Conservation (phyloP, 2,329 filamentous ascomycete genomes). For the Claviceps fusiformis region DNA sequence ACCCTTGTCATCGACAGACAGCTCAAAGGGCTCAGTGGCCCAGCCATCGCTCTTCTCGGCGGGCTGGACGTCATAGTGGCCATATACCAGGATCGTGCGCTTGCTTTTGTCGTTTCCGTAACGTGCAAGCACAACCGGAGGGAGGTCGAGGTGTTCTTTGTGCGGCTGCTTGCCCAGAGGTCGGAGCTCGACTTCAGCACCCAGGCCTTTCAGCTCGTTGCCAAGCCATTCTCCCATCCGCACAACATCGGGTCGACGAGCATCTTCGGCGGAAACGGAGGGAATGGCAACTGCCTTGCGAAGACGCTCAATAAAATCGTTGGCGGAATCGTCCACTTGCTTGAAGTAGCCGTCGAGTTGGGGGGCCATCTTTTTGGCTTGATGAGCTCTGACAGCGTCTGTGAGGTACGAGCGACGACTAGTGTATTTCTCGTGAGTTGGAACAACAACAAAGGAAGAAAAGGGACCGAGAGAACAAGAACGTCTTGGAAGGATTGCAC, state of each 20-base stretch:
- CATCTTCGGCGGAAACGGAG: slow-evolving; percentile 85
- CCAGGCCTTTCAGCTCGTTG: slow-evolving; percentile 66
- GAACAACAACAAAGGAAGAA: slow-evolving; percentile 7
- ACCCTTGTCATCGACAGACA: slow-evolving; percentile 77
- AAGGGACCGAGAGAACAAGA: slow-evolving; percentile 12
- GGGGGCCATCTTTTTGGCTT: slow-evolving; percentile 70
- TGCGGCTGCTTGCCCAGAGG: slow-evolving; percentile 83
- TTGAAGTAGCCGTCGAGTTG: slow-evolving; percentile 87
- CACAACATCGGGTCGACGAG: slow-evolving; percentile 79
- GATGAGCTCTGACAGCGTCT: slow-evolving; percentile 39
- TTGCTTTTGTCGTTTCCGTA: slow-evolving; percentile 90
- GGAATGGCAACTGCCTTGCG: slow-evolving; percentile 90
- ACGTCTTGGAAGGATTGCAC: slow-evolving; percentile 8
- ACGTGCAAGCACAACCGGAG: slow-evolving; percentile 80
- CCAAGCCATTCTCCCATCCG: slow-evolving; percentile 92
- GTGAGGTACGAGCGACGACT: slow-evolving; percentile 34
- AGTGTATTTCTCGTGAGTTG: slow-evolving; percentile 4
- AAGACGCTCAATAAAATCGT: slow-evolving; percentile 78
- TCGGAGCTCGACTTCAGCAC: slow-evolving; percentile 76
- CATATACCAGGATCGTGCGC: slow-evolving; percentile 90
- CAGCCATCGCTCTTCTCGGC: slow-evolving; percentile 88
- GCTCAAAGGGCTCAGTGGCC: slow-evolving; percentile 85
- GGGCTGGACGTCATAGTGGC: slow-evolving; percentile 97
- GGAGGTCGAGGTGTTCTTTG: slow-evolving; percentile 79
- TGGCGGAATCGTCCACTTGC: slow-evolving; percentile 70